Evolutionary conservation across 2,329 filamentous ascomycete species (phyloP).

Genomic region (Pseudodiploospora longispora): DNA sequence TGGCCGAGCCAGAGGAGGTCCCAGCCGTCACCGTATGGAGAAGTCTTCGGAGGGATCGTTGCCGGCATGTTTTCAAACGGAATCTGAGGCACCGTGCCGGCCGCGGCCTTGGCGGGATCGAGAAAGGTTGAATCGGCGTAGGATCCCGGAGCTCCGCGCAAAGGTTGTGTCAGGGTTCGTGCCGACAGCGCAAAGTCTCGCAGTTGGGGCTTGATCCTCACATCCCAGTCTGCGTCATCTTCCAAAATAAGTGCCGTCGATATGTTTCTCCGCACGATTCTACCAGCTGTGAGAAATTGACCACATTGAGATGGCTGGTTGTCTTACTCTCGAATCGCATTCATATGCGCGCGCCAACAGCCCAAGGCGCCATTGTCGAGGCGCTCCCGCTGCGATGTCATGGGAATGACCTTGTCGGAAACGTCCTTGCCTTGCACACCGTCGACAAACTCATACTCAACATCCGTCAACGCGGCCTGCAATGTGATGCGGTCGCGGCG

Average conservation of each 20-base stretch:
- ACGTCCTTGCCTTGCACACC: slow-evolving; percentile 33
- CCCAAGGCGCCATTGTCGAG: slow-evolving; percentile 20
- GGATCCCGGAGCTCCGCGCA: slow-evolving; percentile 3
- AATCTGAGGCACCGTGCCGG: slow-evolving; percentile 10
- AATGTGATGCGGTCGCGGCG: slow-evolving; percentile 42
- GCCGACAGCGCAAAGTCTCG: slow-evolving; percentile 29
- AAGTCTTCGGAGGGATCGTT: slow-evolving; percentile 15
- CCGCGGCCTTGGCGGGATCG: slow-evolving; percentile 8
- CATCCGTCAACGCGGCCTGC: slow-evolving; percentile 35
- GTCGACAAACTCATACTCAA: slow-evolving; percentile 38
- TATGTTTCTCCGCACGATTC: slow-evolving; percentile 36
- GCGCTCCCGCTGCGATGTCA: slow-evolving; percentile 22
- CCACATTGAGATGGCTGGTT: background rate
- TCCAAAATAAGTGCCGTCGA: slow-evolving; percentile 45
- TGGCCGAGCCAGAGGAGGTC: slow-evolving; percentile 45
- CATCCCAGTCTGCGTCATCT: slow-evolving; percentile 51
- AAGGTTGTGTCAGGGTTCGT: slow-evolving; percentile 26
- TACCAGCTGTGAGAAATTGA: slow-evolving; percentile 4
- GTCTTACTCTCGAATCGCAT: slow-evolving; percentile 24
- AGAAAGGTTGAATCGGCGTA: slow-evolving; percentile 18
- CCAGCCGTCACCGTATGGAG: slow-evolving; percentile 44
- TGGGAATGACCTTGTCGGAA: slow-evolving; percentile 28
- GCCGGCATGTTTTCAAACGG: slow-evolving; percentile 14
- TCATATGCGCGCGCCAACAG: slow-evolving; percentile 33
- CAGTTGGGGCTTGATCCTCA: slow-evolving; percentile 41